Base-by-base conservation (phyloP, 208 protist species). In the Wallacemonas sp. region DNA sequence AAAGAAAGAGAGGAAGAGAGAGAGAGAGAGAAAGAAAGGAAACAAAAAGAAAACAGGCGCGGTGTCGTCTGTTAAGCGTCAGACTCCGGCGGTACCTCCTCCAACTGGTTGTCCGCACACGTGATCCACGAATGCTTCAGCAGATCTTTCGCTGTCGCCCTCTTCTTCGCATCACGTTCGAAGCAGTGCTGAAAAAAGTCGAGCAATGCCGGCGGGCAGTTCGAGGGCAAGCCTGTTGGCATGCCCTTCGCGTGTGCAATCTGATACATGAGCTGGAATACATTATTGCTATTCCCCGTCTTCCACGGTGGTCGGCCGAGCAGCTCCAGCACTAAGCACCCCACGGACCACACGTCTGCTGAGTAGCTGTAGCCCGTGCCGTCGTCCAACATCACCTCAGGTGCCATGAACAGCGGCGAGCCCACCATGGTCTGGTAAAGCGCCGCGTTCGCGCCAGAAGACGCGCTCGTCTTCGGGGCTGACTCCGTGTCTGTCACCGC, bases 271-370 rank as follows among this genome's bases (percentile, higher is more conserved):
- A 95, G 72, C 55, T 90, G 80, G 65, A 95, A 95, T 4, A 91
- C 66, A 39, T 82, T 85, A 56, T 80, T 87, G 31, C 56, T 74
- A 14, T 69, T 80, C 24, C 66, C 62, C 42, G 49, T 61, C 33
- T 42, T 56, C 87, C 90, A 95, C 59, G 90, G 86, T 67, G 85
- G 68, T 1, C 90, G 84, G 2, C 86, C 90, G 0, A 97, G 79
- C 30, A 97, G 66, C 80, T 97, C 91, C 5, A 97, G 72, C 17
- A 95, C 75, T 1, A 95, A 67, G 56, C 91, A 97, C 14, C 91
- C 91, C 1, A 94, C 77, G 17, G 89, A 94, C 89, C 91, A 97
- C 26, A 97, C 79, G 49, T 97, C 91, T 3, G 90, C 90, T 14
- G 84, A 67, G 21, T 68, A 75, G 21, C 79, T 72, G 81, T 97